Evolutionary conservation across 2,329 filamentous ascomycete genomes (phyloP).

Genomic region (Aspergillus fumigatus): DNA sequence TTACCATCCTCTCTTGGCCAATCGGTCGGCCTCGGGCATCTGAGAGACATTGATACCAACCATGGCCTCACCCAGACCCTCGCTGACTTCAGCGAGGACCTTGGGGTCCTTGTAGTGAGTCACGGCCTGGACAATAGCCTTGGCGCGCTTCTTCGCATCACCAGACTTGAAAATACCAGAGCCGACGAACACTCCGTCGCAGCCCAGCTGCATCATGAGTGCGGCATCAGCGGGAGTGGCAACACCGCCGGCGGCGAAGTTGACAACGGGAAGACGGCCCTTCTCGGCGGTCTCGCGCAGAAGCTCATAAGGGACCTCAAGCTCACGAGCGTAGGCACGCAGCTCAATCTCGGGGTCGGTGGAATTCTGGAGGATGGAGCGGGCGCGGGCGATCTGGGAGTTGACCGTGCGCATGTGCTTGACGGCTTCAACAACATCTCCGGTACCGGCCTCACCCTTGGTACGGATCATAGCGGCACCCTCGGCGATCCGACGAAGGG

Average conservation of each 20-base stretch:
- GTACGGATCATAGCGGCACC: conserved; percentile 98
- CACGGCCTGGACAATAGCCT: conserved; percentile 89
- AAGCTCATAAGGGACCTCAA: conserved; percentile 72
- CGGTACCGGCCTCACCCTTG: conserved; percentile 95
- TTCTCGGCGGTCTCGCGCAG: conserved; percentile 83
- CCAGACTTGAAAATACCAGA: conserved; percentile 97
- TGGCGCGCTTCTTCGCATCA: conserved; percentile 81
- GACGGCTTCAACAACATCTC: conserved; percentile 94
- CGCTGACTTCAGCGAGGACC: conserved; percentile 80
- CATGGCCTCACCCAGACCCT: conserved; percentile 94
- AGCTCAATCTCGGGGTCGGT: conserved; percentile 62
- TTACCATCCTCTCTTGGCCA: conserved; percentile 83
- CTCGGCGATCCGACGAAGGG: conserved; percentile 82
- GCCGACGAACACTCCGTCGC: conserved; percentile 96
- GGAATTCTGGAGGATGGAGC: conserved; percentile 45
- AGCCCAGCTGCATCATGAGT: conserved; percentile 98
- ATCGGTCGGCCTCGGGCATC: conserved; percentile 74
- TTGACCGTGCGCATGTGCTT: conserved; percentile 92
- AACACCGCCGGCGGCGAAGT: conserved; percentile 98
- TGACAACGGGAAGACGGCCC: conserved; percentile 87
- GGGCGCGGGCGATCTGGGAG: conserved; percentile 70
- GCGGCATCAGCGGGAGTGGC: conserved; percentile 97
- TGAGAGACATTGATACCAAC: conserved; percentile 84
- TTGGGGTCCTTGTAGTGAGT: conserved; percentile 85
- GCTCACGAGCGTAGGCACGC: conserved; percentile 72